Evolutionary conservation across 495 filamentous ascomycete species (phyloP), one percentile per base, ranked within the genome.

Genomic region (Trichodelitschia bisporula): DNA sequence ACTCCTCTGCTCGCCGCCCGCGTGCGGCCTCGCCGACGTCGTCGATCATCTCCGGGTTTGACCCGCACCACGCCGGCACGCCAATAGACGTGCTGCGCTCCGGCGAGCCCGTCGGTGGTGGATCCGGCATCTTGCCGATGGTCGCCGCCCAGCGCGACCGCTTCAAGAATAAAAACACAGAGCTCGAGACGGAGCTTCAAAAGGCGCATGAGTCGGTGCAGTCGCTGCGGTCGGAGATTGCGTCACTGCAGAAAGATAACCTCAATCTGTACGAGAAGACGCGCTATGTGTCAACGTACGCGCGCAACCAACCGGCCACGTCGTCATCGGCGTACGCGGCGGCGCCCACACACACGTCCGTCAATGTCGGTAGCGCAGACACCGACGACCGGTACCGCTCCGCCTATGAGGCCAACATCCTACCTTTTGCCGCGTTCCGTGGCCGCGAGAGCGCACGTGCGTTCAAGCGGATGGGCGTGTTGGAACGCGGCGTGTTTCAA

Each of bases 191-290:
- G 28, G 83, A 95, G 41, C 59, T 95, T 13, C 77, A 77, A 4
- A 80, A 86, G 35, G 56, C 61, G 30, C 77, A 95, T 44, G 64
- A 59, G 23, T 73, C 67, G 0, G 72, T 95, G 16, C 82, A 84
- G 15, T 73, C 80, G 6, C 59, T 95, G 18, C 70, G 89, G 11
- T 77, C 84, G 36, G 86, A 99, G 44, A 67, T 99, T 39, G 72
- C 82, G 24, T 73, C 79, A 8, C 58, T 99, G 9, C 86, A 95
- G 45, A 86, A 80, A 48, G 86, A 99, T 51, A 99, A 99, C 46
- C 62, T 99, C 19, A 73, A 76, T 42, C 66, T 99, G 2, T 99
- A 99, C 48, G 86, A 99, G 48, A 99, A 93, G 61, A 91, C 86
- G 19, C 69, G 86, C 23, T 99, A 95, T 50, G 69, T 92, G 9